A percentile compares a stretch with the other conserved stretches of the same genome.
phyloP scores from a whole-genome alignment of 305 asterid species.

The Fraxinus nigra region DNA sequence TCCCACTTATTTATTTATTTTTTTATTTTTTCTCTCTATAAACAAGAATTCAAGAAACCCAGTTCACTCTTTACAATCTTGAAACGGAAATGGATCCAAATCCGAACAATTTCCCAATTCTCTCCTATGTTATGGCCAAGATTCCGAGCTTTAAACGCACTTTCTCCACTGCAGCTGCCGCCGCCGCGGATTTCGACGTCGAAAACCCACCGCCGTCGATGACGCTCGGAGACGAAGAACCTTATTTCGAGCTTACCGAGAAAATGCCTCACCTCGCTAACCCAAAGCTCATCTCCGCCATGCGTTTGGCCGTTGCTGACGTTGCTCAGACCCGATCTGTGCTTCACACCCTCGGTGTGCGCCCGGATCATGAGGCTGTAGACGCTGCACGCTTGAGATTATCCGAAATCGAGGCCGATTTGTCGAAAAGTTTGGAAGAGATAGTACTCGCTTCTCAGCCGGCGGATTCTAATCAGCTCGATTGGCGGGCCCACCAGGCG shows the following conservation, averaged over 20 bases:
- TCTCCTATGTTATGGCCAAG: conserved; percentile 74
- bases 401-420: conserved; percentile 48
- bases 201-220: conserved; percentile 51
- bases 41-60: background rate
- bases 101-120: conserved; percentile 74
- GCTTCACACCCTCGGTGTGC: conserved; percentile 61
- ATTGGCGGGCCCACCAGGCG: conserved; percentile 18
- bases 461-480: conserved; percentile 15
- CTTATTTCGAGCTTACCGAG: conserved; percentile 77
- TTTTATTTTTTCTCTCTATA: background rate
- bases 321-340: conserved; percentile 73
- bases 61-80: background rate
- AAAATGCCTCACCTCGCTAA: conserved; percentile 77
- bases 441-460: conserved; percentile 32
- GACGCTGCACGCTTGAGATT: conserved; percentile 61
- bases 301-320: conserved; percentile 72
- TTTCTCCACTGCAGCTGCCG: conserved; percentile 21
- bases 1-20: background rate
- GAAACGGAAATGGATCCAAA: conserved; percentile 69
- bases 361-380: conserved; percentile 89
- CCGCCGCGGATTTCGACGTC: conserved; percentile 53
- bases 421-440: conserved; percentile 39
- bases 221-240: conserved; percentile 34
- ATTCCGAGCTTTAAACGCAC: conserved; percentile 65
- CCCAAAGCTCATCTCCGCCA: conserved; percentile 55